These are phyloP conservation scores for Fusarium hostae DNA, from an alignment of 2,329 filamentous ascomycete genomes.

Conservation along the genomic window DNA sequence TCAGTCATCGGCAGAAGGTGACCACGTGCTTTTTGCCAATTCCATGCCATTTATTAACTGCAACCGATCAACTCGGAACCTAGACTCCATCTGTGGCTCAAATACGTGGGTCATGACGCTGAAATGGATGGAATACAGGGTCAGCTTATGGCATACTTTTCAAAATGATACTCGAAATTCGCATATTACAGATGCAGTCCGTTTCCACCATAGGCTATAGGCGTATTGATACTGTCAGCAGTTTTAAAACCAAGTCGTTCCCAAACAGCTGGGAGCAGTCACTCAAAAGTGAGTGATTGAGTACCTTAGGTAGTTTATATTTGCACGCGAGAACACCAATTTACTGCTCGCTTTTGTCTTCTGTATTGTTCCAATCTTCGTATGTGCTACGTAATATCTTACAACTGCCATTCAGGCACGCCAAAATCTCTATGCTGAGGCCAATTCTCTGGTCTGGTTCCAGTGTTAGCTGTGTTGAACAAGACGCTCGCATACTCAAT, in stretches of 20 bases:
- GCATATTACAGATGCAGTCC: not conserved
- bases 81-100: not conserved
- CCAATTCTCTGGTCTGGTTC: constrained; percentile 53
- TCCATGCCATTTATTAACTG: not conserved
- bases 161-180: not conserved
- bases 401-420: constrained; percentile 56
- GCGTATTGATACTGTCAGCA: not conserved
- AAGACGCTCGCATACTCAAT: not conserved
- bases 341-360: constrained; percentile 7
- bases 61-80: not conserved
- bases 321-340: constrained; percentile 27
- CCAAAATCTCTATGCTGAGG: constrained; percentile 54
- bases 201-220: not conserved
- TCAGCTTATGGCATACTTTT: not conserved
- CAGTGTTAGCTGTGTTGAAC: constrained; percentile 16
- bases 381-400: constrained; percentile 11
- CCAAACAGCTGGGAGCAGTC: not conserved
- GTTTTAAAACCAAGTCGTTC: not conserved
- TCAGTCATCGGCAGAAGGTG: constrained; percentile 20
- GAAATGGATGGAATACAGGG: not conserved
- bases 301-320: not conserved
- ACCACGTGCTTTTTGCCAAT: constrained; percentile 31
- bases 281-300: constrained; percentile 3
- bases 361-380: not conserved
- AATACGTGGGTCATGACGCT: not conserved